Percentiles rank a stretch among this genome's conserved stretches.
Conservation (phyloP, 2,329 filamentous ascomycete genomes). For the Hirsutella rhossiliensis region DNA sequence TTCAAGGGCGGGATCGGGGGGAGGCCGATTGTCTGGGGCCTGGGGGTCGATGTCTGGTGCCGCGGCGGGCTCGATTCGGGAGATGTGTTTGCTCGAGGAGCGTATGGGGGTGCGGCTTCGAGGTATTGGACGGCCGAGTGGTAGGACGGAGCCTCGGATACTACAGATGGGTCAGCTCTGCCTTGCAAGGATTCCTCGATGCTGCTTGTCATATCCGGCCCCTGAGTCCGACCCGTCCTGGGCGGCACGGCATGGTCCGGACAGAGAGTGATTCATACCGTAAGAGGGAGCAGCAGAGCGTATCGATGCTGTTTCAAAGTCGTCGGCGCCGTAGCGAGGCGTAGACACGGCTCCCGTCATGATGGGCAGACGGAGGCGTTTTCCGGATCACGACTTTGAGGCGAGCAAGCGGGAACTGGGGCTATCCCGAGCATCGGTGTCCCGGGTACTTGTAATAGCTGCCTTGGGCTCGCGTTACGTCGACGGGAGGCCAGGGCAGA, state of each 20-base stretch:
- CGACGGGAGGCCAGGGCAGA: neutral
- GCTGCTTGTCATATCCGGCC: too few relatives aligned
- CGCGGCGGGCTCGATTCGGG: conserved; percentile 2
- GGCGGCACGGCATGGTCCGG: neutral
- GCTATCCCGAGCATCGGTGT: conserved; percentile 2
- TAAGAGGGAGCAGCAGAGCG: conserved; percentile 58
- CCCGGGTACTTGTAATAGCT: neutral
- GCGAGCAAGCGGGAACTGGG: conserved; percentile 6
- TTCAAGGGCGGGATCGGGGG: conserved; percentile 35
- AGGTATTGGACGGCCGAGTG: conserved; percentile 39
- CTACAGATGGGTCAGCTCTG: conserved; percentile 17
- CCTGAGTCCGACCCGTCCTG: too few relatives aligned
- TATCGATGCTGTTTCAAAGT: conserved; percentile 57
- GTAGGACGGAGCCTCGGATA: conserved; percentile 54
- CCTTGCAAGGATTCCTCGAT: neutral
- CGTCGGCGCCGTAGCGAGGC: conserved; percentile 31
- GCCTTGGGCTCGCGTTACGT: neutral
- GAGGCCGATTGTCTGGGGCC: conserved; percentile 29
- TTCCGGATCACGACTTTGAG: neutral
- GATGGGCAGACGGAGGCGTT: conserved; percentile 8
- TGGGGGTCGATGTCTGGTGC: conserved; percentile 13
- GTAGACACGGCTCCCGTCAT: conserved; percentile 19
- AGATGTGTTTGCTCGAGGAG: conserved; percentile 19
- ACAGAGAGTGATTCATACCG: conserved; percentile 32
- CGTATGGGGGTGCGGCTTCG: conserved; percentile 39